A percentile compares a stretch with the other conserved stretches of the same genome.
Evolutionary conservation across 192 early-diverging fungal species (phyloP).

Genomic region (Phycomyces nitens): DNA sequence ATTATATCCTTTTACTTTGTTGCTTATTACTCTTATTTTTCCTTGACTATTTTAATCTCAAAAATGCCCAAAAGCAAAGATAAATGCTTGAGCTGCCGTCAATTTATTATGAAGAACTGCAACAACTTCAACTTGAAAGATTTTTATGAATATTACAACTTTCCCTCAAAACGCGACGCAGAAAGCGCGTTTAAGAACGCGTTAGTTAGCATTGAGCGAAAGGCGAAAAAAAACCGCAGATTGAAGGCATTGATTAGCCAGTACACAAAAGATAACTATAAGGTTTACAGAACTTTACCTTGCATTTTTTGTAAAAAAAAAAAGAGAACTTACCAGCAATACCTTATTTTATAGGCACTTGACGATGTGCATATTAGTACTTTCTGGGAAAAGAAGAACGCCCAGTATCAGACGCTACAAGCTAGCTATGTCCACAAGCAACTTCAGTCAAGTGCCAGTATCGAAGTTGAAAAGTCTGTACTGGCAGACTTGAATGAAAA

Average conservation of each 20-base stretch:
- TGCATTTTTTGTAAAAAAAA: too few relatives aligned
- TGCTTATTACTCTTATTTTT: too few relatives aligned
- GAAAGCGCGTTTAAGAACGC: too few relatives aligned
- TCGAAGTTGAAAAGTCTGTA: conserved; percentile 6
- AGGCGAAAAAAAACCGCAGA: too few relatives aligned
- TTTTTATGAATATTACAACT: conserved; percentile 8
- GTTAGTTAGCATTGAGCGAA: too few relatives aligned
- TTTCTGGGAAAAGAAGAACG: conserved; percentile 5
- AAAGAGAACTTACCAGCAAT: too few relatives aligned
- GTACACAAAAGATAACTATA: too few relatives aligned
- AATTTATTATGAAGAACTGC: conserved; percentile 7
- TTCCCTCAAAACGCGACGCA: conserved; percentile 2
- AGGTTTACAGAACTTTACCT: too few relatives aligned
- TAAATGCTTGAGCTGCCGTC: conserved; percentile 3
- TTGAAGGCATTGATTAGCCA: too few relatives aligned
- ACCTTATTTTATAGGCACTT: too few relatives aligned
- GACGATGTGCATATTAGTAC: too few relatives aligned
- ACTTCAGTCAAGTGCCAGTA: background rate
- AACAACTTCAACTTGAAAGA: conserved; percentile 6
- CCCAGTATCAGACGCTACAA: conserved; percentile 8
- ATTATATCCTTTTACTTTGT: too few relatives aligned
- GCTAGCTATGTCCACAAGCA: conserved; percentile 1
- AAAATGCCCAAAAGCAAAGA: conserved; percentile 1
- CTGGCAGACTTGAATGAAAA: conserved; percentile 5
- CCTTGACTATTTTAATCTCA: conserved; percentile 2